These are phyloP conservation scores for Diaporthe sp. DNA, from an alignment of 2,329 filamentous ascomycete species.

Conservation along the genomic window DNA sequence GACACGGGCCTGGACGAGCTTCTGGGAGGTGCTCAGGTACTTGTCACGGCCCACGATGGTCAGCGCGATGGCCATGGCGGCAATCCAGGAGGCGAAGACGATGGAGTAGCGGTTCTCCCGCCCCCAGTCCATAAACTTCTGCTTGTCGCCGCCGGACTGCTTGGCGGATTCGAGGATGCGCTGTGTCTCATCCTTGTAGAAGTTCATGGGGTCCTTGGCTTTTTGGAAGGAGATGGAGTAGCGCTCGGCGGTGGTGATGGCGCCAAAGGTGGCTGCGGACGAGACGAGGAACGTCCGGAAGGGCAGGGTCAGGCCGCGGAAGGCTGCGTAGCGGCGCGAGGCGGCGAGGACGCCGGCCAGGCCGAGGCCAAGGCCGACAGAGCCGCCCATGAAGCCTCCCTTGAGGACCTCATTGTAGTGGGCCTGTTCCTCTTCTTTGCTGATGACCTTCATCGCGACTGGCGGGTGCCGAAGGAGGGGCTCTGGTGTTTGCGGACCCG, in stretches of 20 bases:
- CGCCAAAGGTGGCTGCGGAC: slow-evolving; percentile 82
- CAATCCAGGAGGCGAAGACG: slow-evolving; percentile 84
- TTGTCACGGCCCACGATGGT: slow-evolving; percentile 81
- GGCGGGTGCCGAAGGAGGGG: slow-evolving; percentile 18
- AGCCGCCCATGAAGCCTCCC: slow-evolving; percentile 81
- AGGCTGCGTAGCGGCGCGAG: slow-evolving; percentile 75
- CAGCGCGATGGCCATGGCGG: slow-evolving; percentile 80
- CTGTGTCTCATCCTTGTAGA: slow-evolving; percentile 73
- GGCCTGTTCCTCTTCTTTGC: slow-evolving; percentile 88
- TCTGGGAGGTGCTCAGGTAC: slow-evolving; percentile 80
- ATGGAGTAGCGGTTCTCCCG: slow-evolving; percentile 87
- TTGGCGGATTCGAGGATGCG: slow-evolving; percentile 65
- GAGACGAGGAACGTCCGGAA: slow-evolving; percentile 92
- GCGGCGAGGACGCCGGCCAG: slow-evolving; percentile 74
- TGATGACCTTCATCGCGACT: slow-evolving; percentile 89
- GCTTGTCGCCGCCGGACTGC: slow-evolving; percentile 57
- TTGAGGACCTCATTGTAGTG: slow-evolving; percentile 86
- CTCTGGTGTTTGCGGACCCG: slow-evolving; percentile 19
- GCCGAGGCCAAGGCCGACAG: slow-evolving; percentile 75
- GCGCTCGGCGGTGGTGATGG: slow-evolving; percentile 90
- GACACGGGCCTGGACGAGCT: slow-evolving; percentile 93
- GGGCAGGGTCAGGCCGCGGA: slow-evolving; percentile 85
- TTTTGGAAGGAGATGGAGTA: slow-evolving; percentile 72
- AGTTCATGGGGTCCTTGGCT: slow-evolving; percentile 72
- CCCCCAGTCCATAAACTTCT: slow-evolving; percentile 78